These are phyloP conservation scores for Barnettozyma botsteinii DNA, from an alignment of 805 yeast species.

Conservation along the genomic window DNA sequence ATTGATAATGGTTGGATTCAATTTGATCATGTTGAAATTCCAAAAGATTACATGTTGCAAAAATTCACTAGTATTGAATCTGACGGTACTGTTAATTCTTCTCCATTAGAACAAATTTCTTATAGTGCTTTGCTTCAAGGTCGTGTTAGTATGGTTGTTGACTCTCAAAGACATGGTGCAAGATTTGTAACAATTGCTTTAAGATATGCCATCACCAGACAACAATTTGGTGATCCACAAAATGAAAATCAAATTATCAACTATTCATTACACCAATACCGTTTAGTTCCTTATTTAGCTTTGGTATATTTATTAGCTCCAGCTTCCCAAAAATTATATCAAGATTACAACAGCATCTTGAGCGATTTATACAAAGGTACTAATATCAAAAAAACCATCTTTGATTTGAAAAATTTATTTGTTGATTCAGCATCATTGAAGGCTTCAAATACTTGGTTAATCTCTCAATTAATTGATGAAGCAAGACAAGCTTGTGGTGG, in stretches of 20 bases:
- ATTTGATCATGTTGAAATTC: slow-evolving; percentile 76
- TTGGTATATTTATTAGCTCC: slow-evolving; percentile 71
- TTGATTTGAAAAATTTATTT: slow-evolving; percentile 68
- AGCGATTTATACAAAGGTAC: slow-evolving; percentile 44
- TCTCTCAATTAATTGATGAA: slow-evolving; percentile 76
- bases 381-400: slow-evolving; percentile 46
- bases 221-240: slow-evolving; percentile 57
- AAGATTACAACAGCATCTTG: slow-evolving; percentile 44
- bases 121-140: slow-evolving; percentile 86
- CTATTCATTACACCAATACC: slow-evolving; percentile 84
- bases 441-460: slow-evolving; percentile 85
- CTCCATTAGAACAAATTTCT: slow-evolving; percentile 83
- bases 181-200: slow-evolving; percentile 79
- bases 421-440: slow-evolving; percentile 83
- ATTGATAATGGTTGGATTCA: slow-evolving; percentile 97
- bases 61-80: slow-evolving; percentile 67
- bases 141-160: slow-evolving; percentile 84
- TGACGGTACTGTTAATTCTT: slow-evolving; percentile 61
- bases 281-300: slow-evolving; percentile 81
- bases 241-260: slow-evolving; percentile 73
- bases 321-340: slow-evolving; percentile 57
- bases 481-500: slow-evolving; percentile 95
- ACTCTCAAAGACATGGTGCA: slow-evolving; percentile 75
- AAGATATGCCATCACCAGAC: slow-evolving; percentile 56
- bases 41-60: slow-evolving; percentile 76